phyloP scores from a whole-genome alignment of 768 basidiomycete genomes.

The Inosperma sp. region DNA sequence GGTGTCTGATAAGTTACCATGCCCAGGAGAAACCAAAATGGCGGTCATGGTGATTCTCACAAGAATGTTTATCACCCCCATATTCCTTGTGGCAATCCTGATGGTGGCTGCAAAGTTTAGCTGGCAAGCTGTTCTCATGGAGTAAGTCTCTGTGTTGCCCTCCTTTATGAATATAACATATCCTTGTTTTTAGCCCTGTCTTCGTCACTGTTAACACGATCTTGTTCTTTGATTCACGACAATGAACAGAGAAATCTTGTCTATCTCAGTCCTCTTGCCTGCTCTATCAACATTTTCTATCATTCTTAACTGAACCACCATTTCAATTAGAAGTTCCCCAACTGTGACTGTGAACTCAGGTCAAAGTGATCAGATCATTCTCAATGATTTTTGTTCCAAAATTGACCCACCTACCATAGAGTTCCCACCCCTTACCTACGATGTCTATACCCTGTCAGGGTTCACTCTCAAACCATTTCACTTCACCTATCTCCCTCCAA shows the following conservation, averaged over 20 bases:
- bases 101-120: slow-evolving; percentile 55
- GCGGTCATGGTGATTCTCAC: slow-evolving; percentile 78
- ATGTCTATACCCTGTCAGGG: not conserved
- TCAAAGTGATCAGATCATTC: slow-evolving; percentile 2
- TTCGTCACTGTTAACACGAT: slow-evolving; percentile 84
- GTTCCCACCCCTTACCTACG: not conserved
- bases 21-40: slow-evolving; percentile 73
- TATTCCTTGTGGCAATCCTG: slow-evolving; percentile 74
- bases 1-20: slow-evolving; percentile 7
- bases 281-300: too few relatives aligned
- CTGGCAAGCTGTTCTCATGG: slow-evolving; percentile 61
- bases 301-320: too few relatives aligned
- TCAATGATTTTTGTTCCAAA: not conserved
- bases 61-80: slow-evolving; percentile 83
- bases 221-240: too few relatives aligned
- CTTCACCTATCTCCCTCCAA: not conserved
- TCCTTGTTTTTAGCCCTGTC: slow-evolving; percentile 54
- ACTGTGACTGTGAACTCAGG: not conserved
- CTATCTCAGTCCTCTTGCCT: slow-evolving; percentile 1
- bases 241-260: too few relatives aligned
- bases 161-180: slow-evolving; percentile 6
- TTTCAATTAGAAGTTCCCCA: not conserved
- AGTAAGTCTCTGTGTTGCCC: slow-evolving; percentile 46
- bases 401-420: not conserved
- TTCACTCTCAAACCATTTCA: slow-evolving; percentile 1